phyloP scores from a whole-genome alignment of 192 early-diverging fungal genomes.

The Coemansia sp. region DNA sequence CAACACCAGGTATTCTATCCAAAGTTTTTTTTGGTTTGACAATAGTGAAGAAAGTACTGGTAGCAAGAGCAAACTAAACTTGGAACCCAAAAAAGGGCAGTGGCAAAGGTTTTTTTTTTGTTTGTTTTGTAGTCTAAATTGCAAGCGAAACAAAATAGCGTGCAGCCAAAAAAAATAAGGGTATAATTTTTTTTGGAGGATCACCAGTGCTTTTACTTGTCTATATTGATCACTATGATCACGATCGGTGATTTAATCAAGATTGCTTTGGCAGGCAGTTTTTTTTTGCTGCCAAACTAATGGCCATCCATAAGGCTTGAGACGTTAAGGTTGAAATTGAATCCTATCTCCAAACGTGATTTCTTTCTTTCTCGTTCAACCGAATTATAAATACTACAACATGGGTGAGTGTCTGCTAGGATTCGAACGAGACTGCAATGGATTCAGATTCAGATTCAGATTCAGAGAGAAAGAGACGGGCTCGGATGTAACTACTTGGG shows the following conservation, averaged over 20 bases:
- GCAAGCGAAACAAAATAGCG: too few species aligned
- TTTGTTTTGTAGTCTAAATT: background rate
- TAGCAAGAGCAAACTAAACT: background rate
- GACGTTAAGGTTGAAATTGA: background rate
- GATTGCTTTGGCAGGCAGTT: background rate
- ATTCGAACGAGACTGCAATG: background rate
- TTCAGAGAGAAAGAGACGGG: background rate
- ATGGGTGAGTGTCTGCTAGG: constrained; percentile 30
- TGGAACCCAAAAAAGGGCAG: constrained; percentile 1
- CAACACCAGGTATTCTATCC: too few species aligned
- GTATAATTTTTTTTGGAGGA: background rate
- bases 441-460: constrained; percentile 1
- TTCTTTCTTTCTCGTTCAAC: constrained; percentile 36
- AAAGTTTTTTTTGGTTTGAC: too few species aligned
- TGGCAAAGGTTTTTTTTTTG: background rate
- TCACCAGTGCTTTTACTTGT: background rate
- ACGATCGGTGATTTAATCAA: constrained; percentile 11
- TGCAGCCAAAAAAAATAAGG: background rate
- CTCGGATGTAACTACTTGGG: background rate
- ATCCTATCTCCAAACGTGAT: background rate
- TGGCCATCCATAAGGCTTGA: background rate
- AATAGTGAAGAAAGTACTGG: too few species aligned
- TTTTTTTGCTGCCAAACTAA: constrained; percentile 2
- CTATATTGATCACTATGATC: background rate
- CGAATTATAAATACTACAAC: constrained; percentile 31